phyloP scores from a whole-genome alignment of 1,284 basidiomycete species.

The Anthracocystis panici-leucophaei region DNA sequence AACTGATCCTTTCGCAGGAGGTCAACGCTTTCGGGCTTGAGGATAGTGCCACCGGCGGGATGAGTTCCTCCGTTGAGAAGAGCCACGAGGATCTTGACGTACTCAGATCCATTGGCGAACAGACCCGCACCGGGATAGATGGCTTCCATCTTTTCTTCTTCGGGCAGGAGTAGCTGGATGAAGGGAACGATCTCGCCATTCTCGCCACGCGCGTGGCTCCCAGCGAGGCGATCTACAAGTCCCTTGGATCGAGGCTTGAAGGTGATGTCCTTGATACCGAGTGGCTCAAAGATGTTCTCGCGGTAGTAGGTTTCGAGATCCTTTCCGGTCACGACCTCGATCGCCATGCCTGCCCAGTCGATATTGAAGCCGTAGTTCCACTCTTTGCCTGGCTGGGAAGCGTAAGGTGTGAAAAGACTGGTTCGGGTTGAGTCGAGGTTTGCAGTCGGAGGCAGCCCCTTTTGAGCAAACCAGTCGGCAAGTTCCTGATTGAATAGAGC shows the following conservation, averaged over 20 bases:
- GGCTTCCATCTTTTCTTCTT: constrained; percentile 45
- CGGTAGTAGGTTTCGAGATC: constrained; percentile 55
- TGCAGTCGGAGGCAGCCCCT: constrained; percentile 20
- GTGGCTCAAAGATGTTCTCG: constrained; percentile 58
- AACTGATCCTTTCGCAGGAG: constrained; percentile 49
- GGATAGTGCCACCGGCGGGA: constrained; percentile 49
- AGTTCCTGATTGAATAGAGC: constrained; percentile 53
- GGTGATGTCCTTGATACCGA: constrained; percentile 55
- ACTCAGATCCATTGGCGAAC: constrained; percentile 31
- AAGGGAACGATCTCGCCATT: constrained; percentile 17
- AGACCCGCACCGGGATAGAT: constrained; percentile 50
- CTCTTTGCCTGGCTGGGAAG: constrained; percentile 48
- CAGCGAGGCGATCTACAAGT: constrained; percentile 22
- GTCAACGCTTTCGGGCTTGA: constrained; percentile 54
- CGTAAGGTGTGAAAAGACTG: constrained; percentile 36
- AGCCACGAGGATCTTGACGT: constrained; percentile 48
- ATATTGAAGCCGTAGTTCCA: constrained; percentile 56
- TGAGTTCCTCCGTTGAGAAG: constrained; percentile 57
- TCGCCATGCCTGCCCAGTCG: constrained; percentile 53
- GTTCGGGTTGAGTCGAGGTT: constrained; percentile 19
- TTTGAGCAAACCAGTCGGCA: constrained; percentile 27
- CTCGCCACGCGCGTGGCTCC: constrained; percentile 16
- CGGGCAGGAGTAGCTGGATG: constrained; percentile 21
- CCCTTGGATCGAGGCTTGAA: constrained; percentile 32
- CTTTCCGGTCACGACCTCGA: constrained; percentile 50